These are phyloP conservation scores for Tetraselmis chui DNA, from an alignment of 139 green algal species.

Conservation along the genomic window DNA sequence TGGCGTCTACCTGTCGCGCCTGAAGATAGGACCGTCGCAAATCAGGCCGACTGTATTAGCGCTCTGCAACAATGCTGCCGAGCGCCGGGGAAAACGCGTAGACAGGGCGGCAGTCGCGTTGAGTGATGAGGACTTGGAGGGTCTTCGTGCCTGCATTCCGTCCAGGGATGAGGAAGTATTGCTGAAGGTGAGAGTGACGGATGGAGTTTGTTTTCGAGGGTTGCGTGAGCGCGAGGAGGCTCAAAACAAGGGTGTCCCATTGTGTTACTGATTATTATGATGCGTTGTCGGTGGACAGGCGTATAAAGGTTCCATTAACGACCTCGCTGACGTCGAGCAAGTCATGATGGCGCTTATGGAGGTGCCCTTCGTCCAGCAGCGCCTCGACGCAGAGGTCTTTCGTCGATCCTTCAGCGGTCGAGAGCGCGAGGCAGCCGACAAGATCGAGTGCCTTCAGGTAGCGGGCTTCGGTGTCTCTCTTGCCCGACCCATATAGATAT, in stretches of 20 bases:
- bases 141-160: conserved; percentile 21
- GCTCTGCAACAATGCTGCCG: not conserved
- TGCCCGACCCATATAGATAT: too few relatives aligned
- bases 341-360: conserved; percentile 39
- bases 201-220: too few relatives aligned
- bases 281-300: not conserved
- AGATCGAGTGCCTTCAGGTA: conserved; percentile 9
- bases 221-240: too few relatives aligned
- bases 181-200: conserved; percentile 10
- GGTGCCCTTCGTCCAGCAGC: not conserved
- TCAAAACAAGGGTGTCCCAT: too few relatives aligned
- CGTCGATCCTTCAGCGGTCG: not conserved
- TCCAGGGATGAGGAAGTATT: conserved; percentile 25
- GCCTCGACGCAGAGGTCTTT: not conserved
- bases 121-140: conserved; percentile 26
- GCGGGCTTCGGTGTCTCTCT: not conserved
- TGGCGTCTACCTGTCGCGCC: conserved; percentile 20
- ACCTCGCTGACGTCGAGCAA: conserved; percentile 28
- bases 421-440: not conserved
- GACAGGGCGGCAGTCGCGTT: not conserved
- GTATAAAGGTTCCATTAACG: conserved; percentile 8
- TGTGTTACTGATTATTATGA: too few relatives aligned
- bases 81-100: too few relatives aligned
- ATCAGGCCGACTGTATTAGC: conserved; percentile 13
- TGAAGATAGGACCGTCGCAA: conserved; percentile 31